These are phyloP conservation scores for Colletotrichum ledebouriae DNA, from an alignment of 2,329 filamentous ascomycete genomes.

Conservation along the genomic window DNA sequence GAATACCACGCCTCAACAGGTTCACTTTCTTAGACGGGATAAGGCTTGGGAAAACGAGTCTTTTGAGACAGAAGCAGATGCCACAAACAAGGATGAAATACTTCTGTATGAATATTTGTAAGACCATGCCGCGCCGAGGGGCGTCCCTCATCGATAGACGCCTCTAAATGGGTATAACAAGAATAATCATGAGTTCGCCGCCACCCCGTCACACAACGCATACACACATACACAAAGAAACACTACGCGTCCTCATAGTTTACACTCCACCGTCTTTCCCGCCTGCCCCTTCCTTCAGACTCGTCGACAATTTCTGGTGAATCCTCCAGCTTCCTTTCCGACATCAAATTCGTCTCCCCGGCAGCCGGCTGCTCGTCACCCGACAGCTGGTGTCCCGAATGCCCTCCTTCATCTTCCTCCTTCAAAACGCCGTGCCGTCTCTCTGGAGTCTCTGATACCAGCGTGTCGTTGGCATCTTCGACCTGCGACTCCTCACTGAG, in stretches of 20 bases:
- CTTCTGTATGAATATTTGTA: constrained; percentile 27
- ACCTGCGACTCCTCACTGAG: constrained; percentile 40
- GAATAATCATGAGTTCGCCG: constrained; percentile 30
- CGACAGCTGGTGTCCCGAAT: constrained; percentile 11
- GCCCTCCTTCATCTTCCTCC: constrained; percentile 34
- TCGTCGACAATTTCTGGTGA: background rate
- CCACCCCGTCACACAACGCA: background rate
- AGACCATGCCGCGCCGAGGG: constrained; percentile 19
- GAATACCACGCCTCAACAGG: constrained; percentile 28
- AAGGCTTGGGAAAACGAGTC: constrained; percentile 2
- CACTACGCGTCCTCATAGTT: constrained; percentile 21
- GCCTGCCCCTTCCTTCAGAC: constrained; percentile 27
- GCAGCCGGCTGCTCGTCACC: constrained; percentile 1
- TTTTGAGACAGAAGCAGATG: background rate
- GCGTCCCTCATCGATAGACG: constrained; percentile 15
- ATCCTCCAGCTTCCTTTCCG: background rate
- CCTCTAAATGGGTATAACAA: constrained; percentile 42
- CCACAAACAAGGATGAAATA: background rate
- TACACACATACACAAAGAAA: too few species aligned
- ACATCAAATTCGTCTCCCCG: background rate
- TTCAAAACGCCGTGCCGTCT: constrained; percentile 26
- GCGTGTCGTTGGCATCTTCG: background rate
- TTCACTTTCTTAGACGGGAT: constrained; percentile 7
- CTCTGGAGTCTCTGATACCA: constrained; percentile 13
- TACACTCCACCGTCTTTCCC: constrained; percentile 30